These are phyloP conservation scores for Lonicera japonica DNA, from an alignment of 129 eudicot genomes.

Conservation along the genomic window DNA sequence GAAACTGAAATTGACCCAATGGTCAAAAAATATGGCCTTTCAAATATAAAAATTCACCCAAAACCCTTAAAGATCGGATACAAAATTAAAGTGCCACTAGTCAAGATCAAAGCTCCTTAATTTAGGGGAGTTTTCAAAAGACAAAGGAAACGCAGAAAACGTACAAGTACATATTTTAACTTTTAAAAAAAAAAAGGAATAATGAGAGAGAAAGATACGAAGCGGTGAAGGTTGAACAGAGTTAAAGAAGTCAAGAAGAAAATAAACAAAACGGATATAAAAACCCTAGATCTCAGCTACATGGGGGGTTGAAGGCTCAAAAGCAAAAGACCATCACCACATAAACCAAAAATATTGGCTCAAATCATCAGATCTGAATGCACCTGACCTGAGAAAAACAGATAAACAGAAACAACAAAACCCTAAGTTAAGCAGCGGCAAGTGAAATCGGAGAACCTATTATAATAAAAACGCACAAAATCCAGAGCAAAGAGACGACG, in stretches of 20 bases:
- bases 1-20: background rate
- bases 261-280: background rate
- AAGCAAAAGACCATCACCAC: constrained; percentile 1
- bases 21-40: background rate
- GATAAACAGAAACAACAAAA: constrained; percentile 5
- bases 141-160: background rate
- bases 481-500: constrained; percentile 3
- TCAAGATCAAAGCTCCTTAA: background rate
- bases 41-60: background rate
- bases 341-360: constrained; percentile 5
- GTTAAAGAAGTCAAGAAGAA: too few species aligned
- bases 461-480: background rate
- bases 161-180: background rate
- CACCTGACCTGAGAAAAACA: constrained; percentile 28
- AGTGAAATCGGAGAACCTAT: background rate
- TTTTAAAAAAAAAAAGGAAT: too few species aligned
- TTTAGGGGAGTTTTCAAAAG: background rate
- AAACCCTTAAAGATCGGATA: background rate
- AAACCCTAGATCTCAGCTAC: constrained; percentile 21
- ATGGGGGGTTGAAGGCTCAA: background rate
- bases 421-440: constrained; percentile 4
- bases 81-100: background rate
- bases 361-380: constrained; percentile 47
- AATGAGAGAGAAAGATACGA: too few species aligned
- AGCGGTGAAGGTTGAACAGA: background rate